phyloP scores from a whole-genome alignment of 177 flowering plant genomes.

The Vitis hybrid region DNA sequence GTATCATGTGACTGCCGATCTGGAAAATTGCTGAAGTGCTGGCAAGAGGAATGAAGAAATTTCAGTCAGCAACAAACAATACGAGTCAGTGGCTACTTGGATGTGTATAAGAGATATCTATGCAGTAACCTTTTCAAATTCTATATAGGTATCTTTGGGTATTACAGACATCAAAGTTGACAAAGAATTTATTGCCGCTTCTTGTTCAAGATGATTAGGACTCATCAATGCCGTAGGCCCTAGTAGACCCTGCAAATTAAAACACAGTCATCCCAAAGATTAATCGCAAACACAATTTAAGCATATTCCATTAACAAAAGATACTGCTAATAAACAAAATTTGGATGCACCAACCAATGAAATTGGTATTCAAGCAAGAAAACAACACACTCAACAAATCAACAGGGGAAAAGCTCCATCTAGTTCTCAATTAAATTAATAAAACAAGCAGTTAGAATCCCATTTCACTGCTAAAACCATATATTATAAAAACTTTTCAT shows the following conservation, averaged over 20 bases:
- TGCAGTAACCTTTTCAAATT: slow-evolving; percentile 74
- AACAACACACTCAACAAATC: too few relatives aligned
- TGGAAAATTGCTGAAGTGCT: slow-evolving; percentile 71
- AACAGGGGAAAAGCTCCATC: too few relatives aligned
- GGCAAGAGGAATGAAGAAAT: slow-evolving; percentile 21
- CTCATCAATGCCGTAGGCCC: slow-evolving; percentile 77
- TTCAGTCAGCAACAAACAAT: slow-evolving; percentile 14
- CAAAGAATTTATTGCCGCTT: slow-evolving; percentile 72
- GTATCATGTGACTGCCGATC: slow-evolving; percentile 66
- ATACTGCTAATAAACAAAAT: too few relatives aligned
- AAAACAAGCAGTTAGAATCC: too few relatives aligned
- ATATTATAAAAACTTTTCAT: too few relatives aligned
- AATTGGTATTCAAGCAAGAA: too few relatives aligned
- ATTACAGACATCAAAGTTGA: slow-evolving; percentile 82
- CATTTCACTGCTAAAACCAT: too few relatives aligned
- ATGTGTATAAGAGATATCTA: neutral
- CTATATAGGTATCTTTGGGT: slow-evolving; percentile 72
- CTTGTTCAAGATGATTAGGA: slow-evolving; percentile 55
- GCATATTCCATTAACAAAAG: too few relatives aligned
- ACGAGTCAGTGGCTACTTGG: neutral
- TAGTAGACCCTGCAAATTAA: slow-evolving; percentile 54
- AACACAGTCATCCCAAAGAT: neutral
- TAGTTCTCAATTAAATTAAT: too few relatives aligned
- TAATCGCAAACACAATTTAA: neutral
- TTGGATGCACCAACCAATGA: too few relatives aligned